Conservation (phyloP, 2,329 filamentous ascomycete genomes). For the Drechmeria coniospora region DNA sequence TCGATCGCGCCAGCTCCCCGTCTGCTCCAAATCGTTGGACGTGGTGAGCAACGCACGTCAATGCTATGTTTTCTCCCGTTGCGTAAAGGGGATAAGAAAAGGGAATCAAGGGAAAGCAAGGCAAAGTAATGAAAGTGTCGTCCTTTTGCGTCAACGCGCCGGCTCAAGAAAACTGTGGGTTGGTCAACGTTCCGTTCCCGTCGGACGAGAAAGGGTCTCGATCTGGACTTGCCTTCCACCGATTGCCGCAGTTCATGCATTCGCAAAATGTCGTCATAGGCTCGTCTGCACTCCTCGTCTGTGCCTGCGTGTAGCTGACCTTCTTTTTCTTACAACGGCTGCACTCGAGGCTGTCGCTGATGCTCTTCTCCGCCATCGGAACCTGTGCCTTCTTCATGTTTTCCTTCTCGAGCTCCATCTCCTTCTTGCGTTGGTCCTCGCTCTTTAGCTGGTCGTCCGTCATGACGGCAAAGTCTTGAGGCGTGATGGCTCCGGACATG, state of each 20-base stretch:
- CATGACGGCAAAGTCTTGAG: constrained; percentile 72
- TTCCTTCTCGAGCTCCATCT: constrained; percentile 65
- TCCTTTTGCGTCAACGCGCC: no score
- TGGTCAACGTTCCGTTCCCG: no score
- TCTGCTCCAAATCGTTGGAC: no score
- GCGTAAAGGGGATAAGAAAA: no score
- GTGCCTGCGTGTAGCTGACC: constrained; percentile 91
- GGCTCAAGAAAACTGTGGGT: no score
- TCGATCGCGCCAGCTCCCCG: no score
- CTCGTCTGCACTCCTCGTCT: constrained; percentile 91
- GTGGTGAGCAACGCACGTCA: no score
- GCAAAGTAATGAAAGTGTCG: no score
- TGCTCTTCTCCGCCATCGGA: constrained; percentile 77
- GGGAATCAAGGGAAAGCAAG: no score
- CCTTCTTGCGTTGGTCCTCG: constrained; percentile 60
- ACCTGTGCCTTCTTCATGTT: constrained; percentile 98
- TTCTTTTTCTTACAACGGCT: constrained; percentile 85
- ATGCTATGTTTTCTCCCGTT: no score
- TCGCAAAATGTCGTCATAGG: constrained; percentile 70
- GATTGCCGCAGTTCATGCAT: constrained; percentile 52
- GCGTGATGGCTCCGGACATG: constrained; percentile 54
- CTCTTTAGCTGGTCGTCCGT: constrained; percentile 82
- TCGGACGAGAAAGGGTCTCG: no score
- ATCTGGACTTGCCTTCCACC: constrained; percentile 62
- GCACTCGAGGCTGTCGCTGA: constrained; percentile 77